Conservation (phyloP, 805 yeast species). For the Schwanniomyces occidentalis region DNA sequence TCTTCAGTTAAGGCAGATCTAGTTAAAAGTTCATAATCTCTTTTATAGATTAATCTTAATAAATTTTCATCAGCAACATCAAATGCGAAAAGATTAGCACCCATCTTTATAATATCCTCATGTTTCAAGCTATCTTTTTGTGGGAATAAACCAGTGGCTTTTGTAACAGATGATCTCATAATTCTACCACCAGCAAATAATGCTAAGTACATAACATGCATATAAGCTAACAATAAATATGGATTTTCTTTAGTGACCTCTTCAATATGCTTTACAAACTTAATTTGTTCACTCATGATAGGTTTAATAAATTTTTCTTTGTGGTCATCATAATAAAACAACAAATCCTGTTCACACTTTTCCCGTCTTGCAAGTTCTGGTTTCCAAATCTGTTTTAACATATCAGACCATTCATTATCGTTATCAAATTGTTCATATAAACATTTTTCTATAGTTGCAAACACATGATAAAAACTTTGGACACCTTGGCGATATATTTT, state of each 20-base stretch:
- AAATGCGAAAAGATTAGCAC: slow-evolving; percentile 71
- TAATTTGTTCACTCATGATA: slow-evolving; percentile 59
- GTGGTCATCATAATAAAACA: slow-evolving; percentile 62
- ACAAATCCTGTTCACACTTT: slow-evolving; percentile 58
- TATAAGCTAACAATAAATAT: slow-evolving; percentile 69
- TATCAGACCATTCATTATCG: slow-evolving; percentile 39
- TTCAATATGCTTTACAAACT: slow-evolving; percentile 60
- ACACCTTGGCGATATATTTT: slow-evolving; percentile 80
- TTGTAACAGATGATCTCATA: slow-evolving; percentile 63
- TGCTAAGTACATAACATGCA: slow-evolving; percentile 84
- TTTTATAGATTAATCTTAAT: slow-evolving; percentile 65
- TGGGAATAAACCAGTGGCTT: slow-evolving; percentile 74
- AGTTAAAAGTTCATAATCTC: slow-evolving; percentile 76
- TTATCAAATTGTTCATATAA: slow-evolving; percentile 46
- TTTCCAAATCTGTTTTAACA: slow-evolving; percentile 63
- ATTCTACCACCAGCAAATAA: slow-evolving; percentile 84
- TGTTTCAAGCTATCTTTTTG: slow-evolving; percentile 65
- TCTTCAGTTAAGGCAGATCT: slow-evolving; percentile 67
- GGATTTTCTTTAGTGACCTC: slow-evolving; percentile 61
- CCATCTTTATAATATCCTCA: slow-evolving; percentile 59
- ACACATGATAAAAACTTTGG: slow-evolving; percentile 70
- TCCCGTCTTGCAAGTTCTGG: slow-evolving; percentile 67
- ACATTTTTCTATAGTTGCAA: slow-evolving; percentile 60
- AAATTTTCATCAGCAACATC: slow-evolving; percentile 67
- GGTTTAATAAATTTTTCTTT: slow-evolving; percentile 58